Percentiles rank a stretch among this genome's conserved stretches.
phyloP scores from a whole-genome alignment of 345 rosid genomes.

The Brassica nigra region DNA sequence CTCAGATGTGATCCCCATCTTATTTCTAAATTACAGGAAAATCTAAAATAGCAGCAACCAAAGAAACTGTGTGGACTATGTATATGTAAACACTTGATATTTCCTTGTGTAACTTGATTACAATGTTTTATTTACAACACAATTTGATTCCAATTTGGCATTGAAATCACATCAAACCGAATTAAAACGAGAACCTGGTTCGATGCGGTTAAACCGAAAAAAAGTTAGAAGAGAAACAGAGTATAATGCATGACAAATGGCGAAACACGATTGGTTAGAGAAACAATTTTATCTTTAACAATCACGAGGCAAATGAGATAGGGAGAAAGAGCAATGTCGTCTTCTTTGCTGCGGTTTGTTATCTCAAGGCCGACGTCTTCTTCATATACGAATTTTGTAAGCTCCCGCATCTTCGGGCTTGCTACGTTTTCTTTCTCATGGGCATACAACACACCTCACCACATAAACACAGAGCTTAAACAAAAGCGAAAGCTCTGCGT shows the following conservation, averaged over 20 bases:
- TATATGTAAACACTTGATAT: not conserved
- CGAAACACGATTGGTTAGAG: not conserved
- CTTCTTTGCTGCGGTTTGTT: conserved; percentile 32
- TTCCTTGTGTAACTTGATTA: not conserved
- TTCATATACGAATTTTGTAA: conserved; percentile 5
- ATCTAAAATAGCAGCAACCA: not conserved
- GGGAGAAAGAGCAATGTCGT: conserved; percentile 30
- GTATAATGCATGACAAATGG: conserved; percentile 24
- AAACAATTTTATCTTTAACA: conserved; percentile 19
- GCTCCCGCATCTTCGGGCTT: not conserved
- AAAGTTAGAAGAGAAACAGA: not conserved
- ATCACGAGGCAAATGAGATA: conserved; percentile 16
- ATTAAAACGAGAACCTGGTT: not conserved
- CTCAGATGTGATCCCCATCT: conserved; percentile 60
- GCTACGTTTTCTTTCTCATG: conserved; percentile 34
- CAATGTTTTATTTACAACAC: not conserved
- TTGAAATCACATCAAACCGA: not conserved
- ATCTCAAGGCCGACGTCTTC: conserved; percentile 23
- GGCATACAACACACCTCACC: conserved; percentile 4
- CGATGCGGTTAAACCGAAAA: not conserved
- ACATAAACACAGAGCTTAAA: conserved; percentile 30
- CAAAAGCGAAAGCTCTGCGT: conserved; percentile 28
- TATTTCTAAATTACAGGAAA: conserved; percentile 1
- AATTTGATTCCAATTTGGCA: not conserved
- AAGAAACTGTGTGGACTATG: not conserved